Evolutionary conservation across 257 asterid species (phyloP).

Genomic region (Ilex asprella): DNA sequence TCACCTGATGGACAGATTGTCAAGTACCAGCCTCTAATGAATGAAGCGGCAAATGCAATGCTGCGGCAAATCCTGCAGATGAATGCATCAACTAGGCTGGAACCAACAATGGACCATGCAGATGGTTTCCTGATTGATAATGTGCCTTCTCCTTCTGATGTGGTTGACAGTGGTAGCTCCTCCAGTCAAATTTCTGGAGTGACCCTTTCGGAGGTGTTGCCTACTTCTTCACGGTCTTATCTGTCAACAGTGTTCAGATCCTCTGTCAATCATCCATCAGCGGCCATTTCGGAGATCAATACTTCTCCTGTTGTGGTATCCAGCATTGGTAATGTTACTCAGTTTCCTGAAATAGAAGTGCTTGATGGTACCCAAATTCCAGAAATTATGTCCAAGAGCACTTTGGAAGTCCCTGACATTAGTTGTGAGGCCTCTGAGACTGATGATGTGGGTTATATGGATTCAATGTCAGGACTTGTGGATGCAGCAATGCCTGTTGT

Average conservation of each 20-base stretch:
- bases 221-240: conserved; percentile 10
- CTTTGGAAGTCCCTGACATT: conserved; percentile 13
- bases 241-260: conserved; percentile 2
- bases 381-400: conserved; percentile 21
- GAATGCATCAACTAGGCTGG: conserved; percentile 39
- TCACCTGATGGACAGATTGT: conserved; percentile 56
- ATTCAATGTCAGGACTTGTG: conserved; percentile 30
- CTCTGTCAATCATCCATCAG: conserved; percentile 11
- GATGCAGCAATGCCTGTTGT: conserved; percentile 33
- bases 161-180: conserved; percentile 35
- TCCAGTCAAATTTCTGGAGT: conserved; percentile 42
- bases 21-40: conserved; percentile 66
- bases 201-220: conserved; percentile 53
- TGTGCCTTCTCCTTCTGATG: conserved; percentile 23
- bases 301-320: background rate
- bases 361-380: conserved; percentile 13
- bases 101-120: conserved; percentile 30
- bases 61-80: conserved; percentile 50
- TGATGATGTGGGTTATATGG: conserved; percentile 20
- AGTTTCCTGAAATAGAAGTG: conserved; percentile 23
- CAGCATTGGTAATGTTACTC: conserved; percentile 16
- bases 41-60: conserved; percentile 72
- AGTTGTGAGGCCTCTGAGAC: conserved; percentile 27
- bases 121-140: conserved; percentile 49
- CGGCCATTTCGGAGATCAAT: too few species aligned